Evolutionary conservation across 1,284 basidiomycete species (phyloP).

Genomic region (Ganoderma sinense): DNA sequence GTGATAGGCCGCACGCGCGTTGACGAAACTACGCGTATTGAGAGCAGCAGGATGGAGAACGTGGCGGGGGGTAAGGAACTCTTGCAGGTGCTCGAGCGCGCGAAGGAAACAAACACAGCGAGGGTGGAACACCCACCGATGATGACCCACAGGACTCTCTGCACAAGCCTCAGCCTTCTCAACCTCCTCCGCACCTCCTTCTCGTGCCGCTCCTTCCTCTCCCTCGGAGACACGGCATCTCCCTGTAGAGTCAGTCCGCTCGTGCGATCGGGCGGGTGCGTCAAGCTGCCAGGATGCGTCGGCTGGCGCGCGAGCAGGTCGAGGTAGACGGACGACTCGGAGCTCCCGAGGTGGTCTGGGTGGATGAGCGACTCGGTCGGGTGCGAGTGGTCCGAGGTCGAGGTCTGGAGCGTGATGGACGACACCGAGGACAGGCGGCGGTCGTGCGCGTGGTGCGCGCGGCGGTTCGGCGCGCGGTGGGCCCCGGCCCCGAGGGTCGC

Average conservation of each 20-base stretch:
- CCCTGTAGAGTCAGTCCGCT: constrained; percentile 47
- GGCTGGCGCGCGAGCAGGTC: constrained; percentile 57
- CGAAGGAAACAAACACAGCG: neutral
- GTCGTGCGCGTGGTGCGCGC: constrained; percentile 29
- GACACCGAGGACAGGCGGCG: constrained; percentile 57
- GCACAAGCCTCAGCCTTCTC: constrained; percentile 48
- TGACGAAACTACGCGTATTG: neutral
- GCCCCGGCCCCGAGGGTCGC: neutral
- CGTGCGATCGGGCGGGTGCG: constrained; percentile 21
- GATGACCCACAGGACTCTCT: constrained; percentile 49
- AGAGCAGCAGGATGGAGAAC: neutral
- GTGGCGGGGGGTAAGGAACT: neutral
- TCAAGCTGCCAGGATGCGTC: constrained; percentile 45
- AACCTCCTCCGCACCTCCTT: constrained; percentile 47
- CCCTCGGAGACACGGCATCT: constrained; percentile 47
- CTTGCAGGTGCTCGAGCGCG: neutral
- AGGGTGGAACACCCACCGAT: constrained; percentile 51
- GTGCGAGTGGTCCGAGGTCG: constrained; percentile 55
- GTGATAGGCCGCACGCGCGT: neutral
- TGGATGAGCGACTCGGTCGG: constrained; percentile 58
- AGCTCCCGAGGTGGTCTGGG: constrained; percentile 30
- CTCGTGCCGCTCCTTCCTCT: constrained; percentile 50
- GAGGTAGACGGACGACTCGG: constrained; percentile 52
- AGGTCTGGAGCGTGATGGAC: constrained; percentile 55
- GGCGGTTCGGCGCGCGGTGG: constrained; percentile 31